Conservation (phyloP, 2,329 filamentous ascomycete genomes). For the Neodidymelliopsis sp. region DNA sequence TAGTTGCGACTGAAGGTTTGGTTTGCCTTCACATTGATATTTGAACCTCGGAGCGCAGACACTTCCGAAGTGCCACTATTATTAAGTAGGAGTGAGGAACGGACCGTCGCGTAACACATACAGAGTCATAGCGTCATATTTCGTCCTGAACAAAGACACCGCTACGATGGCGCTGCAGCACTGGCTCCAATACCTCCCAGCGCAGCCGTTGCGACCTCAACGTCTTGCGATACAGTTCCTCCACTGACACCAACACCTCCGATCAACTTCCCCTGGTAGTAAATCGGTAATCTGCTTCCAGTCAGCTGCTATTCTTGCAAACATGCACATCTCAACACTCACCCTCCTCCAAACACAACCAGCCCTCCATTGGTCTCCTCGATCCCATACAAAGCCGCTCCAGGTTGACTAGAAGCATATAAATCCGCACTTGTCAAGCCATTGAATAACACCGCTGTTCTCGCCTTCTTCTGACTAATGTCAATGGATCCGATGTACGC, state of each 20-base stretch:
- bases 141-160: no score
- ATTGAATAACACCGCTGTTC: slow-evolving; percentile 39
- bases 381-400: slow-evolving; percentile 30
- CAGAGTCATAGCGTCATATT: no score
- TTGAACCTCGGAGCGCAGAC: no score
- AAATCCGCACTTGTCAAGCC: slow-evolving; percentile 27
- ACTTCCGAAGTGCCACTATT: no score
- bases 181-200: slow-evolving; percentile 13
- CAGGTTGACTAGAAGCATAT: slow-evolving; percentile 26
- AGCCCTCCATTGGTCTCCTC: slow-evolving; percentile 40
- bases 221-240: slow-evolving; percentile 36
- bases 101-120: no score
- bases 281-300: slow-evolving; percentile 32
- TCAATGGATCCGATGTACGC: slow-evolving; percentile 39
- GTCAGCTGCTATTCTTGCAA: neutral
- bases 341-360: slow-evolving; percentile 39
- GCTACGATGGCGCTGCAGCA: slow-evolving; percentile 3
- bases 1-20: no score
- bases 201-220: slow-evolving; percentile 27
- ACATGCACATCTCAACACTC: neutral
- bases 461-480: slow-evolving; percentile 39
- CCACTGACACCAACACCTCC: slow-evolving; percentile 42
- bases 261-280: slow-evolving; percentile 32
- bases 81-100: no score
- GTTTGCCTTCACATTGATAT: no score